Base-by-base conservation (phyloP, 1,284 basidiomycete species). In the Sporisorium sorghi region DNA sequence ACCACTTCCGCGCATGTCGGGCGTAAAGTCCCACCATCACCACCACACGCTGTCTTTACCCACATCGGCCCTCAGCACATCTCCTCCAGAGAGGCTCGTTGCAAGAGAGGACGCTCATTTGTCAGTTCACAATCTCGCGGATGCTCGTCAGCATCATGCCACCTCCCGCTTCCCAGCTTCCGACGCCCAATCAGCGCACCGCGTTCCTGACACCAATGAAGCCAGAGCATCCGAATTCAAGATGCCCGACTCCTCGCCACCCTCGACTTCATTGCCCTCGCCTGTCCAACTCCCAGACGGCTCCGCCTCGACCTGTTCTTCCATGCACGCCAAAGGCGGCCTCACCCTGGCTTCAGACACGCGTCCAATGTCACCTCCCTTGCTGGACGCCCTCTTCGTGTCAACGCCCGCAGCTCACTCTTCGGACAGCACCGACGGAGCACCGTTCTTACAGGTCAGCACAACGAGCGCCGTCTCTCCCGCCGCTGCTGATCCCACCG, bases 261-360 rank as follows among this genome's bases (percentile, higher is more conserved):
- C 58, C 30, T 28, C 7, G 30, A 32, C 58, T 49, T 61, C 47
- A 40, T 47, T 52, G 26, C 28, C 63, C n/a, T 66, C 57, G 1
- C 57, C 56, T 23, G 32, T 52, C 6, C 40, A 66, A 11, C 40
- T 33, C 5, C 23, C 50, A 9, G 49, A 68, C 37, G 40, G 39
- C 10, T 53, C 58, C 17, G 39, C 54, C 7, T 68, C 65, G n/a
- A 54, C 58, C n/a, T 61, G 40, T 33, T 54, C 65, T 19, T 61
- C 58, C 8, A 33, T 44, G 17, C 24, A 61, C 28, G 53, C 58
- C 37, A 57, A 61, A 15, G 21, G 47, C 43, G 21, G 47, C 37
- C 39, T 53, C 54, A 37, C 28, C 44, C 40, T 58, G 30, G 58
- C 54, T 43, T 51, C 58, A 35, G 19, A 46, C 30, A n/a, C 30